Percentiles rank a stretch among this genome's conserved stretches.
Conservation (phyloP, 805 yeast genomes). For the Starmerella riodocensis region DNA sequence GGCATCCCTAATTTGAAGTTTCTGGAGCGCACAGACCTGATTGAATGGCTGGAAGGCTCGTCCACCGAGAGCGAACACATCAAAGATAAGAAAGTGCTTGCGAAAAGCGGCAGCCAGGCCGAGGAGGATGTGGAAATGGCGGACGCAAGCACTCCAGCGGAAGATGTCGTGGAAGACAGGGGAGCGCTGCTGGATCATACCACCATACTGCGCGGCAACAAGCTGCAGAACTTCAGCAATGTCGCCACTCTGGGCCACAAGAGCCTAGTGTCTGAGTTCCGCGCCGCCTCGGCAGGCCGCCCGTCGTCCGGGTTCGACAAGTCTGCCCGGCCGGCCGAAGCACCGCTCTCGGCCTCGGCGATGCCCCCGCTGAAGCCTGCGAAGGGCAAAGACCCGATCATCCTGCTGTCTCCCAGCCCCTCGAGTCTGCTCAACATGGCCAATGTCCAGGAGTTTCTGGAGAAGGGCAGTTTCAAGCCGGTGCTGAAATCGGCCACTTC, state of each 20-base stretch:
- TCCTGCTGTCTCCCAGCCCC: conserved; percentile 66
- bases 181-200: conserved; percentile 32
- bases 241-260: conserved; percentile 28
- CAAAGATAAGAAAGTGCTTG: conserved; percentile 11
- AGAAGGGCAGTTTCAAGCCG: conserved; percentile 56
- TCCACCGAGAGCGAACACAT: conserved; percentile 47
- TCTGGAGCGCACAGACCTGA: conserved; percentile 70
- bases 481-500: conserved; percentile 27
- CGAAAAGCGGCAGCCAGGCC: conserved; percentile 9
- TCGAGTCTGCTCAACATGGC: conserved; percentile 53
- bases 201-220: conserved; percentile 29
- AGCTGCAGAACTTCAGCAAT: conserved; percentile 27
- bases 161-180: neutral
- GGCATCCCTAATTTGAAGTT: conserved; percentile 63
- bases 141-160: conserved; percentile 3
- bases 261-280: conserved; percentile 21
- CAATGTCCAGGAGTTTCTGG: conserved; percentile 56
- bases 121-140: conserved; percentile 7
- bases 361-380: conserved; percentile 19
- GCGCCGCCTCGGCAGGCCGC: neutral
- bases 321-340: neutral
- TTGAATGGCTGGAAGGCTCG: conserved; percentile 67
- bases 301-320: neutral
- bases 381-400: conserved; percentile 46
- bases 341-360: neutral